Conservation (phyloP, 2,329 filamentous ascomycete species). For the Fulvia fulva region DNA sequence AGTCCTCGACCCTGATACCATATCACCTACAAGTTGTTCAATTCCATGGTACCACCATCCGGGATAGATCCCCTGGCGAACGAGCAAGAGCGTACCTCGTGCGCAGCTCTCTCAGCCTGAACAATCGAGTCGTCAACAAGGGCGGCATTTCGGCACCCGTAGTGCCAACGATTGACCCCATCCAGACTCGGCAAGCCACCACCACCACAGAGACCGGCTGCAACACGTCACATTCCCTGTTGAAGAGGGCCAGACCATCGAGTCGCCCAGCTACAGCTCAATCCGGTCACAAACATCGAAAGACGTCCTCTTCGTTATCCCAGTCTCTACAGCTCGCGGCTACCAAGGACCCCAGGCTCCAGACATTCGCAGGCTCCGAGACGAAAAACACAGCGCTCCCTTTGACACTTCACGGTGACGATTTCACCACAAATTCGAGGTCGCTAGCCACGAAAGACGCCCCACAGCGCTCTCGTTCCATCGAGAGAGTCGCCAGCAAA, state of each 20-base stretch:
- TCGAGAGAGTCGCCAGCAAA: background rate
- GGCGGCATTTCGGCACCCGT: background rate
- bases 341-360: background rate
- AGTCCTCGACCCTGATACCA: background rate
- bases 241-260: background rate
- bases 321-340: background rate
- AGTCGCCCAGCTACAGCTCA: background rate
- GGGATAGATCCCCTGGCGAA: background rate
- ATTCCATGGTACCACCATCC: background rate
- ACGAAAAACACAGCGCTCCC: background rate
- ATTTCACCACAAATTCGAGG: background rate
- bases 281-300: background rate
- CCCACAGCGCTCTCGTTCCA: too few species aligned
- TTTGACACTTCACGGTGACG: background rate
- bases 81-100: background rate
- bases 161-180: background rate
- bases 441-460: background rate
- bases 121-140: background rate
- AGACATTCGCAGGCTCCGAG: background rate
- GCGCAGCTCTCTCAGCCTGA: background rate
- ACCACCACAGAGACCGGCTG: background rate
- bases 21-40: background rate
- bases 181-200: background rate
- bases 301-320: background rate
- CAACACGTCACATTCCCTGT: too few species aligned